Evolutionary conservation across 202 grass and related monocot genomes (phyloP).

Genomic region (Setaria viridis): DNA sequence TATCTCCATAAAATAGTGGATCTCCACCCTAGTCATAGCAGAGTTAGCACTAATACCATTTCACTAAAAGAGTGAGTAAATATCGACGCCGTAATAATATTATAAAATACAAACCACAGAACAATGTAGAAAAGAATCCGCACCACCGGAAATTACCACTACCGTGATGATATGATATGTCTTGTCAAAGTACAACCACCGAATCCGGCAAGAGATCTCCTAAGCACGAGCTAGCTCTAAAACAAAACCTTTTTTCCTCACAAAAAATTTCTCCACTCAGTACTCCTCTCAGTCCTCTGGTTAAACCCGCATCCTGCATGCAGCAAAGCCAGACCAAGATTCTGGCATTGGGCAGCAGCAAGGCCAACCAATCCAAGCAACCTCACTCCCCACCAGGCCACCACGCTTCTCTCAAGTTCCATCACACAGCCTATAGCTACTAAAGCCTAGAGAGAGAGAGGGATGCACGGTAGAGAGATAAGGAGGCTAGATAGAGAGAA

Average conservation of each 20-base stretch:
- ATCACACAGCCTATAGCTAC: conserved; percentile 34
- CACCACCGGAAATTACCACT: conserved; percentile 40
- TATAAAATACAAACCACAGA: background rate
- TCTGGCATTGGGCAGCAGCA: conserved; percentile 26
- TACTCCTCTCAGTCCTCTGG: background rate
- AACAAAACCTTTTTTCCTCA: conserved; percentile 26
- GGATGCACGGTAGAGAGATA: background rate
- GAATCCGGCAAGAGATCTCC: conserved; percentile 53
- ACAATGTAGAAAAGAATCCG: conserved; percentile 26
- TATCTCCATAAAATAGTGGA: conserved; percentile 45
- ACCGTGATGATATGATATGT: conserved; percentile 45
- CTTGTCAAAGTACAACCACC: conserved; percentile 56
- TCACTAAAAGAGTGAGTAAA: background rate
- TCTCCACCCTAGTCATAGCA: background rate
- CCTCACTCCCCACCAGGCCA: conserved; percentile 33
- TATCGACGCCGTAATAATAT: background rate
- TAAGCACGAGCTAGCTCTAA: conserved; percentile 33
- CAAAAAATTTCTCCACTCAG: conserved; percentile 13
- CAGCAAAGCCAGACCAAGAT: conserved; percentile 42
- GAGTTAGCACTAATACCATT: background rate
- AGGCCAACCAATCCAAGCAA: conserved; percentile 27
- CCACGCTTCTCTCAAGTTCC: conserved; percentile 49
- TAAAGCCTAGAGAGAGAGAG: conserved; percentile 37
- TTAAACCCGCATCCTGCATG: background rate
- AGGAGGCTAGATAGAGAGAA: background rate